Evolutionary conservation across 2,329 filamentous ascomycete species (phyloP).

Genomic region (Sporothrix brunneoviolacea): DNA sequence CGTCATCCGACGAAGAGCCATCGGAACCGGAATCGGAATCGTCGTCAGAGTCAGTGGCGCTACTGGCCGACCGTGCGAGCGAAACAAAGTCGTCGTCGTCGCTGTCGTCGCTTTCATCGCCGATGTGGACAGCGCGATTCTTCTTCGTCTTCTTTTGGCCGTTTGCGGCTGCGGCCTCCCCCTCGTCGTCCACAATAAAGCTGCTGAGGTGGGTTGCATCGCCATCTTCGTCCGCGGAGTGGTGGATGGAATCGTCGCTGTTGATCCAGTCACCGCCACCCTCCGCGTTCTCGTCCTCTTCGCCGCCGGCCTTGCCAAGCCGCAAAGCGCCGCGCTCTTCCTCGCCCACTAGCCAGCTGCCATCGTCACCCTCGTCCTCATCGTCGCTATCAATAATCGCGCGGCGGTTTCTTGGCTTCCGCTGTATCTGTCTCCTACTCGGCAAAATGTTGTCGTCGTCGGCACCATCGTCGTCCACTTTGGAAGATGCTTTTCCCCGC

Average conservation of each 20-base stretch:
- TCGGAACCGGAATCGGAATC: not conserved
- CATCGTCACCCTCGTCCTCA: constrained; percentile 51
- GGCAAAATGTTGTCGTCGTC: constrained; percentile 22
- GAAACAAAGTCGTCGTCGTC: constrained; percentile 9
- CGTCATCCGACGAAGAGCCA: not conserved
- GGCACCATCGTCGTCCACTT: constrained; percentile 26
- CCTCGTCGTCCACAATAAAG: constrained; percentile 49
- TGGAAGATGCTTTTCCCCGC: constrained; percentile 32
- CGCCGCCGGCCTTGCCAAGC: constrained; percentile 74
- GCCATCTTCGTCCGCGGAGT: constrained; percentile 49
- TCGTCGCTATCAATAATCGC: constrained; percentile 61
- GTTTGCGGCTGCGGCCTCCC: constrained; percentile 21
- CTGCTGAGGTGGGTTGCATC: constrained; percentile 48
- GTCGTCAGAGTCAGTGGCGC: constrained; percentile 17
- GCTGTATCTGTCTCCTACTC: constrained; percentile 18
- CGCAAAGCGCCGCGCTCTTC: constrained; percentile 52
- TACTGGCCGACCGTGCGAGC: not conserved
- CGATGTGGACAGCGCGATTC: not conserved
- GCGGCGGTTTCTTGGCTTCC: constrained; percentile 44
- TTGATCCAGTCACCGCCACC: constrained; percentile 75
- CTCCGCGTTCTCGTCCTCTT: constrained; percentile 57
- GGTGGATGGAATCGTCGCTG: constrained; percentile 58
- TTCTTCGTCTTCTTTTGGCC: constrained; percentile 24
- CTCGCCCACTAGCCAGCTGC: constrained; percentile 72
- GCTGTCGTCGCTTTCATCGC: not conserved